phyloP scores from a whole-genome alignment of 768 basidiomycete genomes.

The Lactifluus volemus region DNA sequence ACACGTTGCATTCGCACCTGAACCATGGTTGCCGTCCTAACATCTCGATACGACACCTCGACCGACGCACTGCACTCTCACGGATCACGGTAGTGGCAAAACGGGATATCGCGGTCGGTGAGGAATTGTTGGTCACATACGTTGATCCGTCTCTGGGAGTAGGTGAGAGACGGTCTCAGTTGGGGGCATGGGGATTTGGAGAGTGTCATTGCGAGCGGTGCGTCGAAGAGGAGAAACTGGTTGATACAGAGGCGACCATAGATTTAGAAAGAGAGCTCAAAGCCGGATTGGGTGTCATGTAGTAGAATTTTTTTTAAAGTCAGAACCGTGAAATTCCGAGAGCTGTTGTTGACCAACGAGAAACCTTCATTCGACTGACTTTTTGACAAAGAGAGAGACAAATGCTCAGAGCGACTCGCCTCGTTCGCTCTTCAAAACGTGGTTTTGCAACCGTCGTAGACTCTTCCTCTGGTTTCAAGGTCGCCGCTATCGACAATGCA shows the following conservation, averaged over 20 bases:
- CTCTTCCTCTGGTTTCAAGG: conserved; percentile 63
- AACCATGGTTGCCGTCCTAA: conserved; percentile 85
- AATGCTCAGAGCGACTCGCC: conserved; percentile 19
- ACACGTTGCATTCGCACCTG: conserved; percentile 76
- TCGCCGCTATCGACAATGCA: conserved; percentile 75
- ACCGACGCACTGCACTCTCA: conserved; percentile 56
- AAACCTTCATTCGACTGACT: too few relatives aligned
- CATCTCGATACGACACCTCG: conserved; percentile 67
- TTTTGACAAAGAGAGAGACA: too few relatives aligned
- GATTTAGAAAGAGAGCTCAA: conserved; percentile 52
- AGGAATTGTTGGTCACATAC: conserved; percentile 74
- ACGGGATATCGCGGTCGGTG: conserved; percentile 51
- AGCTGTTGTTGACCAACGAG: neutral
- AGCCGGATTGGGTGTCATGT: conserved; percentile 48
- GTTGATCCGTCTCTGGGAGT: conserved; percentile 53
- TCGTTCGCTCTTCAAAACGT: conserved; percentile 28
- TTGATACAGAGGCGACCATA: conserved; percentile 22
- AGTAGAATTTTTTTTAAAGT: neutral
- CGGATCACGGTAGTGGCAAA: conserved; percentile 72
- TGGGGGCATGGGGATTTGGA: conserved; percentile 71
- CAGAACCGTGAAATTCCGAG: neutral
- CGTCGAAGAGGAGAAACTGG: conserved; percentile 38
- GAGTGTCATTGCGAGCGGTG: conserved; percentile 64
- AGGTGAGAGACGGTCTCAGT: conserved; percentile 39
- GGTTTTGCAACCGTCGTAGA: conserved; percentile 81